Percentiles rank a stretch among this genome's conserved stretches.
Evolutionary conservation across 2,329 filamentous ascomycete genomes (phyloP).

Genomic region (Colletotrichum noveboracense): DNA sequence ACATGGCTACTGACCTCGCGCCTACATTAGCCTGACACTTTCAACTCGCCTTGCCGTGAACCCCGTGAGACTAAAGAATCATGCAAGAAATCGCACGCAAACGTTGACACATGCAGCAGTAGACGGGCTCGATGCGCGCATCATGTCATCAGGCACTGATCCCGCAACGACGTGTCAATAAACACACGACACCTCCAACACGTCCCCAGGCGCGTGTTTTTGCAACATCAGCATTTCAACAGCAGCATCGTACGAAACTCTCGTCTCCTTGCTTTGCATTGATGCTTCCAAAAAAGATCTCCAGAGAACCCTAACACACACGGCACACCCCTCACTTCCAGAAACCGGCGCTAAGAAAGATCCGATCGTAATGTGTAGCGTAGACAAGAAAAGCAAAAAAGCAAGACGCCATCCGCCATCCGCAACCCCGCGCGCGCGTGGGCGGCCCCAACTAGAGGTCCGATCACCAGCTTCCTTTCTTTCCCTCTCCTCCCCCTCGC

Average conservation of each 20-base stretch:
- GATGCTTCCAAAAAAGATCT: neutral
- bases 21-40: conserved; percentile 6
- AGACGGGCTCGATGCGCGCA: neutral
- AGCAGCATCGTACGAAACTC: neutral
- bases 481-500: neutral
- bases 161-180: neutral
- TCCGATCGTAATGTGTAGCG: neutral
- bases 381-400: neutral
- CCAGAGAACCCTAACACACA: neutral
- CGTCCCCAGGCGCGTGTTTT: neutral
- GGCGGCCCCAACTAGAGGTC: neutral
- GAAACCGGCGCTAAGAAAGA: neutral
- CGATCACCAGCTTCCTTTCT: neutral
- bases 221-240: neutral
- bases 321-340: neutral
- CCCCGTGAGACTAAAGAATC: neutral
- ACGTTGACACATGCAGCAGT: neutral
- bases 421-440: neutral
- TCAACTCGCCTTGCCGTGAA: neutral
- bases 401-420: neutral
- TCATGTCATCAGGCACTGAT: neutral
- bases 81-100: neutral
- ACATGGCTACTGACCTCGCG: neutral
- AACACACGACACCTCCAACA: neutral
- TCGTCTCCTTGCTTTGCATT: neutral